Percentiles rank a stretch among this genome's conserved stretches.
Conservation (phyloP, 768 basidiomycete genomes). For the Tylopilus rubrobrunneus region DNA sequence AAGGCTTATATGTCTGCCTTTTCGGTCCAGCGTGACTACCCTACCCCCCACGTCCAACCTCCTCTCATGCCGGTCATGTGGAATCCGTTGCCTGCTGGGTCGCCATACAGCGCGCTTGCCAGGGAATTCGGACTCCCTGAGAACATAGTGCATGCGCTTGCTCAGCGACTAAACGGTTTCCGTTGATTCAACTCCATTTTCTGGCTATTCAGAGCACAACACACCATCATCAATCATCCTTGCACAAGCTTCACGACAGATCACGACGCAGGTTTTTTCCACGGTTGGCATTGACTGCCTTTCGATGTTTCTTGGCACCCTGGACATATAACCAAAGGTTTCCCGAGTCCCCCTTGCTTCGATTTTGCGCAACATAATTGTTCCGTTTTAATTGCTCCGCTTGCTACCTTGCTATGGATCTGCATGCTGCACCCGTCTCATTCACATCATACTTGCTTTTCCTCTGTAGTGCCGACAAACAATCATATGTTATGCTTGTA, state of each 20-base stretch:
- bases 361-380: slow-evolving; percentile 13
- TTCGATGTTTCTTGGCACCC: slow-evolving; percentile 23
- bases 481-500: slow-evolving; percentile 26
- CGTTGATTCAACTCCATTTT: slow-evolving; percentile 9
- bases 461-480: slow-evolving; percentile 23
- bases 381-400: slow-evolving; percentile 12
- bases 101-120: slow-evolving; percentile 52
- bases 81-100: slow-evolving; percentile 10
- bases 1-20: slow-evolving; percentile 27
- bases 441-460: slow-evolving; percentile 15
- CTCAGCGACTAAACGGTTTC: slow-evolving; percentile 45
- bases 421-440: slow-evolving; percentile 20
- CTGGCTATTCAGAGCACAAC: background rate
- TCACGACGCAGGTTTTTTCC: slow-evolving; percentile 12
- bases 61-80: slow-evolving; percentile 20
- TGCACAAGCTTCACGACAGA: slow-evolving; percentile 16
- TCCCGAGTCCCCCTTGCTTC: slow-evolving; percentile 5
- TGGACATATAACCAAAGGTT: slow-evolving; percentile 13
- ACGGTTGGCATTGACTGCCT: slow-evolving; percentile 28
- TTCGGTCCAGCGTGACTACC: slow-evolving; percentile 8
- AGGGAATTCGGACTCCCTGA: slow-evolving; percentile 73
- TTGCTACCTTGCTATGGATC: slow-evolving; percentile 26
- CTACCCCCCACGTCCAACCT: slow-evolving; percentile 7
- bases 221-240: background rate
- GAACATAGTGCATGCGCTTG: slow-evolving; percentile 62